phyloP scores from a whole-genome alignment of 2,329 filamentous ascomycete genomes.

The Peltaster fructicola region DNA sequence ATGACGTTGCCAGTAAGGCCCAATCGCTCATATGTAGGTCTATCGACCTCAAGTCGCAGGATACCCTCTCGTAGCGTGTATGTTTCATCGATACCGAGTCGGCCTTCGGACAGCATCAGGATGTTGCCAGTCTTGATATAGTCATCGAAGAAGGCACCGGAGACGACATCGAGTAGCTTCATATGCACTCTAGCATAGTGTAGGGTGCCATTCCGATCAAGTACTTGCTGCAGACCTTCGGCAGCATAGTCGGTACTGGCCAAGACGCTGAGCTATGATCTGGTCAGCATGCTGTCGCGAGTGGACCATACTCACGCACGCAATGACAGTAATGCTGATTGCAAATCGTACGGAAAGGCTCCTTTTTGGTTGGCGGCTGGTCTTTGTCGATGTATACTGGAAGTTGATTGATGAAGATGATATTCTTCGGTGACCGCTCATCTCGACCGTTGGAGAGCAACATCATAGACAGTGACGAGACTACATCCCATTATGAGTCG shows the following conservation, averaged over 20 bases:
- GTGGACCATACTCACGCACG: constrained; percentile 28
- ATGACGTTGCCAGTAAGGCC: constrained; percentile 60
- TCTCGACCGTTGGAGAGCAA: too few species aligned
- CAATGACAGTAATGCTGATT: constrained; percentile 52
- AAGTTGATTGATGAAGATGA: too few species aligned
- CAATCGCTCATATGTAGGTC: constrained; percentile 63
- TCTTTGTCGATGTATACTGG: constrained; percentile 49
- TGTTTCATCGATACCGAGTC: constrained; percentile 49
- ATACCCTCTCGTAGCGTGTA: constrained; percentile 56
- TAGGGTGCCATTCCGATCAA: constrained; percentile 15
- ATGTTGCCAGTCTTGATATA: constrained; percentile 71
- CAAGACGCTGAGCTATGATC: constrained; percentile 21
- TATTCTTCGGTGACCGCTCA: too few species aligned
- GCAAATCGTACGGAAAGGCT: constrained; percentile 56
- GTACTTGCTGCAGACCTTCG: constrained; percentile 4
- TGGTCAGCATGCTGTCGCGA: constrained; percentile 24
- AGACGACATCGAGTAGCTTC: constrained; percentile 52
- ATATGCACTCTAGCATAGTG: constrained; percentile 54
- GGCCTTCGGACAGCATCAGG: constrained; percentile 68
- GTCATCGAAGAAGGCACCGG: constrained; percentile 60
- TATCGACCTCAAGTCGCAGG: constrained; percentile 61
- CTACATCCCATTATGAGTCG: too few species aligned
- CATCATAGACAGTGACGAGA: too few species aligned
- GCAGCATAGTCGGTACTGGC: constrained; percentile 2
- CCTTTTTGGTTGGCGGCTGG: constrained; percentile 52